Percentiles rank a stretch among this genome's conserved stretches.
These are phyloP conservation scores for Talaromyces sp. DNA, from an alignment of 2,329 filamentous ascomycete species.

Conservation along the genomic window DNA sequence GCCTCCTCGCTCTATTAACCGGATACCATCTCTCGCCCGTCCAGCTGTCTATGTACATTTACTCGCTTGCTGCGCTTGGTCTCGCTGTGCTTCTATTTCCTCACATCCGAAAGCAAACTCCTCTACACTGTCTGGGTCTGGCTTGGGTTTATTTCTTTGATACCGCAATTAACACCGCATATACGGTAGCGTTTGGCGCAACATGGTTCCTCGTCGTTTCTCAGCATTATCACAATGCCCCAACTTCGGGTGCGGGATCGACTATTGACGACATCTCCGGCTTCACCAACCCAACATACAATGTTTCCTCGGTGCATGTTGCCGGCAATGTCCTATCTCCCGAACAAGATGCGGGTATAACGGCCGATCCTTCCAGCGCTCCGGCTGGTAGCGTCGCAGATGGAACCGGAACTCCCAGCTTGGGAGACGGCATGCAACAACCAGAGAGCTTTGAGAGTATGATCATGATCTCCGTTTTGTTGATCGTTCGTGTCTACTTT, in stretches of 20 bases:
- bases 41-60: constrained; percentile 88
- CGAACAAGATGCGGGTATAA: constrained; percentile 50
- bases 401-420: constrained; percentile 33
- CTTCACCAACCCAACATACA: constrained; percentile 61
- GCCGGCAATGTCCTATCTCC: constrained; percentile 45
- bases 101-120: constrained; percentile 72
- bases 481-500: constrained; percentile 75
- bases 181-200: constrained; percentile 75
- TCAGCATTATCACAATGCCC: constrained; percentile 47
- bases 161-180: constrained; percentile 73
- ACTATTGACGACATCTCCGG: constrained; percentile 61
- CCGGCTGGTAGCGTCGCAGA: constrained; percentile 29
- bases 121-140: constrained; percentile 73
- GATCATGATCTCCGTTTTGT: constrained; percentile 68
- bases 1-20: constrained; percentile 80
- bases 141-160: constrained; percentile 84
- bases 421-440: constrained; percentile 63
- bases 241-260: constrained; percentile 45
- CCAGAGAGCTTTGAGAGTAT: constrained; percentile 71
- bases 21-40: constrained; percentile 77
- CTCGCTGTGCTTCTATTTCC: constrained; percentile 67
- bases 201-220: constrained; percentile 80
- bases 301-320: constrained; percentile 55
- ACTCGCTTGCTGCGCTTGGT: constrained; percentile 69
- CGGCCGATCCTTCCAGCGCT: constrained; percentile 29